Base-by-base conservation (phyloP, 1,284 basidiomycete species). In the Rhodotorula sp. region DNA sequence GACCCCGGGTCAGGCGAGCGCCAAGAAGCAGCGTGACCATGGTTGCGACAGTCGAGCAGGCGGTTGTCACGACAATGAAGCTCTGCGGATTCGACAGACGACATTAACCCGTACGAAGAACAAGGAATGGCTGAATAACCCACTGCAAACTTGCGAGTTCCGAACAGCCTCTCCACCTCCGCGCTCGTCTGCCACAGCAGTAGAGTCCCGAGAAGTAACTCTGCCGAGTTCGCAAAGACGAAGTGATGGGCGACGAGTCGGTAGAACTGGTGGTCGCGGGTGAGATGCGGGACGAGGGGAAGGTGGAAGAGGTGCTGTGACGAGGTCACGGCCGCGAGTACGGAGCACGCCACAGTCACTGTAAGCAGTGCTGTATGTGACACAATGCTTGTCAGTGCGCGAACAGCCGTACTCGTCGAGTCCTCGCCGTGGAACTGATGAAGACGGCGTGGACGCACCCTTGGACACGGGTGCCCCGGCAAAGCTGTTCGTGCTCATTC, bases 81-180 rank as follows among this genome's bases (percentile, higher is more conserved):
- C 90, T 92, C 91, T 93, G 75, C 51, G 20, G 61, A 59, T 24
- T 69, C 27, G 29, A 7, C n/a, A 20, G 6, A 44, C 9, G 36
- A 36, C 36, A 27, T 61, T 36, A 69, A 54, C 36, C 7, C 0
- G 4, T 2, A 2, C 27, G 20, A 20, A 17, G n/a, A 58, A 10
- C 6, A 6, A 27, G 13, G 27, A 20, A 30, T 36, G 49, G 15
- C 17, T 53, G 22, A 30, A 32, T n/a, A 24, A 82, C 90, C 81
- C 75, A 92, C 92, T n/a, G 90, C 90, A 81, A 86, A 96, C 79
- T 96, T 96, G 67, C 88, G 81, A 62, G 88, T 89, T 3, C 94
- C 94, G 78, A 94, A 95, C 51, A 88, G 86, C 64, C 94, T 85
- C 78, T 97, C 94, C 54, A 95, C 84, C 32, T 85, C 85, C 3